These are phyloP conservation scores for Cicer chorassanicum DNA, from an alignment of 306 rosid species.

Conservation along the genomic window DNA sequence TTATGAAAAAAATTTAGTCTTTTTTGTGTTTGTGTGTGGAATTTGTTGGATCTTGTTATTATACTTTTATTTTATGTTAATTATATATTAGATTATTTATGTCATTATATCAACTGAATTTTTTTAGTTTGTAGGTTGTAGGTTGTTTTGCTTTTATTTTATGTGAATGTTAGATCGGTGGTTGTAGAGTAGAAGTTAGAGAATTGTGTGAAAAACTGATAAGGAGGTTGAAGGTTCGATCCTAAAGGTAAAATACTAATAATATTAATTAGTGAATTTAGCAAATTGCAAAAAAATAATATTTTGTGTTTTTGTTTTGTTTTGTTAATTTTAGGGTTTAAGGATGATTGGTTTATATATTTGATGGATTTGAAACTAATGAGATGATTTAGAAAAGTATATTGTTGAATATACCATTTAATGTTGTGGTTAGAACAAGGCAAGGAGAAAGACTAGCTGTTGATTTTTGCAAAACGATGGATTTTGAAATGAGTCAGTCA, in stretches of 20 bases:
- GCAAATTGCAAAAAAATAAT: no score
- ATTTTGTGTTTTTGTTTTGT: not conserved
- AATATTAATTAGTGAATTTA: no score
- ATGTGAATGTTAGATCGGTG: no score
- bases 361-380: constrained; percentile 1
- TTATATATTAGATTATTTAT: not conserved
- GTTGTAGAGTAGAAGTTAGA: no score
- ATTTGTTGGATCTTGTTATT: constrained; percentile 16
- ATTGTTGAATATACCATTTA: not conserved
- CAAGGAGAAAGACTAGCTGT: not conserved
- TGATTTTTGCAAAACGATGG: not conserved
- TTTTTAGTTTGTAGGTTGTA: not conserved
- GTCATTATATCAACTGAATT: constrained; percentile 14
- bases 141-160: not conserved
- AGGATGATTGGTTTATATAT: not conserved
- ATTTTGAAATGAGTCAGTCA: not conserved
- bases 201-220: no score
- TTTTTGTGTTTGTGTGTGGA: not conserved
- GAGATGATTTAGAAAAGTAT: not conserved
- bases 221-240: no score
- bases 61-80: not conserved
- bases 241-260: no score
- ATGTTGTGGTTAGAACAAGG: not conserved
- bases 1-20: not conserved
- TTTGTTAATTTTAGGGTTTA: not conserved